These are phyloP conservation scores for Vanrija sp. DNA, from an alignment of 1,284 basidiomycete genomes.

Conservation along the genomic window DNA sequence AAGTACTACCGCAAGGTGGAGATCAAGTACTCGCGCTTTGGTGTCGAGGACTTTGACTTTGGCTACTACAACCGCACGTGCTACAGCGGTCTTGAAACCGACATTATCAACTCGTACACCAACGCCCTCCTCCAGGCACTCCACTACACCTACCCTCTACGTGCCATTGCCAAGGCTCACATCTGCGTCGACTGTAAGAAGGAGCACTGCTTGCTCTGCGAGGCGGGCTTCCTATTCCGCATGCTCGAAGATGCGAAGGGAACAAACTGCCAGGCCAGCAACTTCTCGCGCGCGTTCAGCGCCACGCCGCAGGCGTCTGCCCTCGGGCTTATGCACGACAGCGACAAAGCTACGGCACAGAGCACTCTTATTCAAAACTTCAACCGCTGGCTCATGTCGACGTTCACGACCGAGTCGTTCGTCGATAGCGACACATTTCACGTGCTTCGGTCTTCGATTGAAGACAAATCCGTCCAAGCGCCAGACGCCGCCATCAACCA, in stretches of 20 bases:
- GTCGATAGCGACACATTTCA: conserved; percentile 35
- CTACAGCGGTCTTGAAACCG: conserved; percentile 91
- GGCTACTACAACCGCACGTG: conserved; percentile 89
- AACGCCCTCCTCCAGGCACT: conserved; percentile 88
- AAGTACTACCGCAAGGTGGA: conserved; percentile 85
- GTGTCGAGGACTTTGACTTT: conserved; percentile 98
- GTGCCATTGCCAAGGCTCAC: conserved; percentile 82
- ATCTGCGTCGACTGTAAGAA: conserved; percentile 79
- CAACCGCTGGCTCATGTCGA: conserved; percentile 79
- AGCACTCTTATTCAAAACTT: conserved; percentile 88
- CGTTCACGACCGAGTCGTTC: conserved; percentile 37
- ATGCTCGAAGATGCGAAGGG: conserved; percentile 95
- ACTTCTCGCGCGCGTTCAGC: conserved; percentile 91
- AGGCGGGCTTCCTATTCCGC: conserved; percentile 88
- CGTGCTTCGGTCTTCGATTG: conserved; percentile 12
- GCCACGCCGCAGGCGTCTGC: conserved; percentile 71
- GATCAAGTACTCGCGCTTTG: conserved; percentile 97
- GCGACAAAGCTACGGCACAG: conserved; percentile 69
- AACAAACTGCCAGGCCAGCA: conserved; percentile 92
- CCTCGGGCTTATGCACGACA: conserved; percentile 86
- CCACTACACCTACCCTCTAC: conserved; percentile 76
- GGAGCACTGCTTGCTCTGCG: conserved; percentile 91
- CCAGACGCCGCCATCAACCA: conserved; percentile 67
- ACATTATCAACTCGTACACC: conserved; percentile 96
- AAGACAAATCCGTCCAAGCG: conserved; percentile 8